These are phyloP conservation scores for Vitis rupestris DNA, from an alignment of 164 flowering plant species.

Conservation along the genomic window DNA sequence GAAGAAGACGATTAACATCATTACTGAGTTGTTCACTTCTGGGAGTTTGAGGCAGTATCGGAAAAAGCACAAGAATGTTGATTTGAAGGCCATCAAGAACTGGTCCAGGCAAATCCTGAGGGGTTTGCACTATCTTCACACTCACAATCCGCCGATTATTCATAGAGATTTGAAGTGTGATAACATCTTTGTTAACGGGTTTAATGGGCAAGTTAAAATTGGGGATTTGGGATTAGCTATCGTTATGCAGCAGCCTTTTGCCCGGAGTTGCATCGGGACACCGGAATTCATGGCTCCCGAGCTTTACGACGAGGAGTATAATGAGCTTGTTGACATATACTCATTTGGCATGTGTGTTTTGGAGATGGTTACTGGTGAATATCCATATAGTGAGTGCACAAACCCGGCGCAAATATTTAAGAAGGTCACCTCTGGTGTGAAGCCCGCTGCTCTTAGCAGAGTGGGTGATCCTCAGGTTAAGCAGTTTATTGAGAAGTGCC, in stretches of 20 bases:
- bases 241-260: neutral
- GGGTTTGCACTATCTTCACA: conserved; percentile 33
- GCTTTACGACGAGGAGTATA: conserved; percentile 18
- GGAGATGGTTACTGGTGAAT: conserved; percentile 19
- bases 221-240: conserved; percentile 4
- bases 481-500: conserved; percentile 17
- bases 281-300: conserved; percentile 28
- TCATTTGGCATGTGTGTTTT: conserved; percentile 24
- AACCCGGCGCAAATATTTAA: conserved; percentile 22
- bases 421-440: conserved; percentile 21
- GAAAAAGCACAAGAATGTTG: conserved; percentile 27
- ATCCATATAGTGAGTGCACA: conserved; percentile 22
- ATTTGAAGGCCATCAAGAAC: conserved; percentile 29
- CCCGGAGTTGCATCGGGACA: conserved; percentile 6
- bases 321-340: conserved; percentile 20
- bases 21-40: neutral
- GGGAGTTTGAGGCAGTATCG: conserved; percentile 7
- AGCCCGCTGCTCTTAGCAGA: conserved; percentile 17
- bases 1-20: neutral
- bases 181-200: conserved; percentile 33
- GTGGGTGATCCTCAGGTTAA: conserved; percentile 17
- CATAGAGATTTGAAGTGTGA: conserved; percentile 28
- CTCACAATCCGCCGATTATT: conserved; percentile 21
- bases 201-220: conserved; percentile 7
- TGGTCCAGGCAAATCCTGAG: conserved; percentile 37